These are phyloP conservation scores for Talaromyces liani DNA, from an alignment of 495 filamentous ascomycete species.

Conservation along the genomic window DNA sequence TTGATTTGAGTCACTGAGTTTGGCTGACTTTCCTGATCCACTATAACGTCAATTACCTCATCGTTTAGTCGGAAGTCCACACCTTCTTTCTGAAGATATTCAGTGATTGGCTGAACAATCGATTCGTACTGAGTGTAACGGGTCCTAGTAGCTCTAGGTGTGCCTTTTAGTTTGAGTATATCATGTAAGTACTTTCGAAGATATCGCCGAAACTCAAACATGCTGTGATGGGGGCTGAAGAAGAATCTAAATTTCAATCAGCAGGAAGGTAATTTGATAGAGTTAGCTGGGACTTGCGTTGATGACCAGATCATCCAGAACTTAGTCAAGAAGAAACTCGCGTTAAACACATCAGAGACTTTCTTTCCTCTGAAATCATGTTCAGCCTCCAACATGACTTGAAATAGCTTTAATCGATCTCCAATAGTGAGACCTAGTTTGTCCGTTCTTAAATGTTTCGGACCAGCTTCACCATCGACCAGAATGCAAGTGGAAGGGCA, in stretches of 20 bases:
- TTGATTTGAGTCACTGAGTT: constrained; percentile 10
- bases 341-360: constrained; percentile 27
- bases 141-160: constrained; percentile 21
- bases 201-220: constrained; percentile 25
- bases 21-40: constrained; percentile 3
- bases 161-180: constrained; percentile 19
- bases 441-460: too few relatives aligned
- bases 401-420: constrained; percentile 25
- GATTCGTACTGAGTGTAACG: constrained; percentile 34
- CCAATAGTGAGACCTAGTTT: too few relatives aligned
- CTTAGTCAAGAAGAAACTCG: constrained; percentile 30
- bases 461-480: background rate
- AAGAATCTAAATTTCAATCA: constrained; percentile 17
- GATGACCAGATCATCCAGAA: constrained; percentile 33
- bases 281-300: constrained; percentile 16
- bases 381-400: constrained; percentile 23
- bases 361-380: constrained; percentile 23
- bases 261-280: background rate
- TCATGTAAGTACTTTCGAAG: constrained; percentile 19
- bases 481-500: constrained; percentile 12
- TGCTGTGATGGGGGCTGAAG: constrained; percentile 37
- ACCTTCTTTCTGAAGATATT: constrained; percentile 27
- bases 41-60: constrained; percentile 22
- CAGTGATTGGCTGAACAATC: constrained; percentile 28
- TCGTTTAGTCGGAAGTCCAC: constrained; percentile 37